These are phyloP conservation scores for Agrocybe pediades DNA, from an alignment of 768 basidiomycete species.

Conservation along the genomic window DNA sequence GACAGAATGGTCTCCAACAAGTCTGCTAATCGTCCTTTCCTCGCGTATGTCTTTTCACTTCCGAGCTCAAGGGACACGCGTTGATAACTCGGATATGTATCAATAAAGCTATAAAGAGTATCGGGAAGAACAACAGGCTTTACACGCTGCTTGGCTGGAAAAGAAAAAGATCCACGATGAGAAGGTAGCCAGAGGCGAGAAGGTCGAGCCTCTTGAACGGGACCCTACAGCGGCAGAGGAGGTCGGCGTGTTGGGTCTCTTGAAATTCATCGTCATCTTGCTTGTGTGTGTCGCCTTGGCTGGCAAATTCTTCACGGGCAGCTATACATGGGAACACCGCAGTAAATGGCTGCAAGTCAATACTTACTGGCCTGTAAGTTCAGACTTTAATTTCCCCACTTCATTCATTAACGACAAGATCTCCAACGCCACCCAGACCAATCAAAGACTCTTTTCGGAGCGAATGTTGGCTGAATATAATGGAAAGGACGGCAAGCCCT, in stretches of 20 bases:
- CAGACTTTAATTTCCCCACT: not conserved
- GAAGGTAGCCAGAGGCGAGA: constrained; percentile 73
- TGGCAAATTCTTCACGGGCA: constrained; percentile 87
- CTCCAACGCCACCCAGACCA: constrained; percentile 38
- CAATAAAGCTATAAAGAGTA: constrained; percentile 64
- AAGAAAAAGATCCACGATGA: constrained; percentile 72
- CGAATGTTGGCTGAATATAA: constrained; percentile 64
- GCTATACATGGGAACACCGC: constrained; percentile 82
- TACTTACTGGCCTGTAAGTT: constrained; percentile 64
- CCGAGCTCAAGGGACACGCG: not conserved
- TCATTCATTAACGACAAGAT: not conserved
- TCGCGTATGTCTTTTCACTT: constrained; percentile 50
- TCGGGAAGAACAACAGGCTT: constrained; percentile 57
- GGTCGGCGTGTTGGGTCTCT: constrained; percentile 61
- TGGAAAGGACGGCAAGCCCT: constrained; percentile 65
- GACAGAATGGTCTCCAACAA: constrained; percentile 78
- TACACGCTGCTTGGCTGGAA: constrained; percentile 66
- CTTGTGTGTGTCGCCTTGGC: constrained; percentile 56
- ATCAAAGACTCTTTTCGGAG: constrained; percentile 78
- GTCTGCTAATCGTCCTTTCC: constrained; percentile 82
- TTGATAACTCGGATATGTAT: constrained; percentile 11
- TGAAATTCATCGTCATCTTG: constrained; percentile 68
- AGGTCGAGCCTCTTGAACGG: constrained; percentile 68
- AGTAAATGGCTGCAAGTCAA: constrained; percentile 61
- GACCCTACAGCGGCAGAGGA: constrained; percentile 74